Base-by-base conservation (phyloP, 306 rosid species). In the Vigna trinervia region DNA sequence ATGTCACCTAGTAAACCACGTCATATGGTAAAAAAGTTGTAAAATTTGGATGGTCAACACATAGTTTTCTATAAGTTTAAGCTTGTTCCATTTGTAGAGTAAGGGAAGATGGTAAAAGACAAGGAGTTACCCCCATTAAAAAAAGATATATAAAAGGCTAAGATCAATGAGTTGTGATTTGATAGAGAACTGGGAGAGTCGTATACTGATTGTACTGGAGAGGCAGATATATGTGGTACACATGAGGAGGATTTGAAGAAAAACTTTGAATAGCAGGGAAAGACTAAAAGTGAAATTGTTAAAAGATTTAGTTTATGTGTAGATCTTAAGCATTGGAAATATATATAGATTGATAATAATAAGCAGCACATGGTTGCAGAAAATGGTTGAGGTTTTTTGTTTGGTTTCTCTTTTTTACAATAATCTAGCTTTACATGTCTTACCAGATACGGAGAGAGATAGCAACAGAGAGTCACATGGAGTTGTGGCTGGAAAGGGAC, bases 401-500 rank as follows among this genome's bases (percentile, higher is more conserved):
- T 56, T 47, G n/a, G 15, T 34, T 13, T 70, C 61, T 19, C 2
- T 46, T 60, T 59, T 56, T 30, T 12, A 45, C 12, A 41, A 0
- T 20, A 70, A 32, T 51, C 46, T 46, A 7, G 28, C 50, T 26
- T 63, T 54, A 53, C 26, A 13, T 51, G 23, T 12, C 50, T 45
- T 45, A 45, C 50, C 20, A 32, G 36, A 58, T 58, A 63, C 13
- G 67, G 61, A 70, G 72, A 46, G 82, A 56, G 74, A 71, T 81
- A 62, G n/a, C 62, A 57, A 57, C 73, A 81, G 54, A 56, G 74
- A 45, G 70, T 77, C 88, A 86, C 88, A 81, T 84, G 89, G 78
- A 69, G 38, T 76, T 45, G 74, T 67, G 79, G 90, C 76, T 84
- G 88, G 88, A 84, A 87, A 84, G 89, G 78, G 82, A 76, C 64